Conservation (phyloP, 768 basidiomycete genomes). For the Pulveroboletus sp. region DNA sequence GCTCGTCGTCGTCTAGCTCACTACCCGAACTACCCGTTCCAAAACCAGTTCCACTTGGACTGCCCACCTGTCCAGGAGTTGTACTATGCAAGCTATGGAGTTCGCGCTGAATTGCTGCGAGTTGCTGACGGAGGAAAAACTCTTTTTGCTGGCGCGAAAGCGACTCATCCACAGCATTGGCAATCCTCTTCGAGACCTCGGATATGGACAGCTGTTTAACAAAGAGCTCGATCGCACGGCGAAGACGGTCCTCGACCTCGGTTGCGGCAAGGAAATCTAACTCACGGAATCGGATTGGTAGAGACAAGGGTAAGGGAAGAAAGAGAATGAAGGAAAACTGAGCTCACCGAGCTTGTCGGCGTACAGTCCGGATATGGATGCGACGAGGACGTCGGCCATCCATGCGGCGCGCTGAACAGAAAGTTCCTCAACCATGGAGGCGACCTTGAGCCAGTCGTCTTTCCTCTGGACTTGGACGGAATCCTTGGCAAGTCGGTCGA, state of each 20-base stretch:
- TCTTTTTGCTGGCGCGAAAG: conserved; percentile 89
- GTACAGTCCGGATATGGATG: conserved; percentile 53
- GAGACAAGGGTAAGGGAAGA: background rate
- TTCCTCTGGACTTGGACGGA: conserved; percentile 42
- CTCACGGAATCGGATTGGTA: conserved; percentile 1
- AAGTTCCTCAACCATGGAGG: conserved; percentile 69
- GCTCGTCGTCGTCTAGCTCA: conserved; percentile 73
- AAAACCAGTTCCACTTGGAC: conserved; percentile 17
- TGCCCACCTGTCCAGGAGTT: conserved; percentile 19
- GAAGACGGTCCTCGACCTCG: conserved; percentile 58
- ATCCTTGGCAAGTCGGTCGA: conserved; percentile 57
- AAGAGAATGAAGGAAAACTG: background rate
- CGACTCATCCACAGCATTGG: conserved; percentile 73
- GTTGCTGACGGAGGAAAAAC: conserved; percentile 79
- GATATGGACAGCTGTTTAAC: conserved; percentile 72
- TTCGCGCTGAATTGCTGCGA: conserved; percentile 75
- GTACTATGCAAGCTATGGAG: conserved; percentile 50
- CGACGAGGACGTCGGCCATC: conserved; percentile 75
- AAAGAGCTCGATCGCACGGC: conserved; percentile 65
- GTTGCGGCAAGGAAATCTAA: conserved; percentile 58
- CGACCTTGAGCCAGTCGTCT: conserved; percentile 66
- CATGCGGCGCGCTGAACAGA: conserved; percentile 58
- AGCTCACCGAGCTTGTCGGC: conserved; percentile 65
- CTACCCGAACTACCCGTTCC: conserved; percentile 29
- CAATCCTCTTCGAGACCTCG: conserved; percentile 78